Evolutionary conservation across 73 alveolate species (phyloP).

Genomic region (Tetrahymena malaccensis): DNA sequence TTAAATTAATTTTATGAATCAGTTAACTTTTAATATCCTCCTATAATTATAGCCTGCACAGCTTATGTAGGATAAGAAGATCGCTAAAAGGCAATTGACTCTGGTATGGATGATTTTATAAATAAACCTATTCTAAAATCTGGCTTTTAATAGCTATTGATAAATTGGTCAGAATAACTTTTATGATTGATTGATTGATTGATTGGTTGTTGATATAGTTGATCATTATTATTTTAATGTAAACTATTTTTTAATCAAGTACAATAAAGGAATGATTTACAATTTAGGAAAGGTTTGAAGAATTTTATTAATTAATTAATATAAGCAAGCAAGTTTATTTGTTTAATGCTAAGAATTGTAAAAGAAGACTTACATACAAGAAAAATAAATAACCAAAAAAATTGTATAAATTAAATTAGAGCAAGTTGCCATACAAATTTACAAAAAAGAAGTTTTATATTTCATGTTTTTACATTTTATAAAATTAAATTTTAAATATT

Average conservation of each 20-base stretch:
- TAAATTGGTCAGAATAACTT: background rate
- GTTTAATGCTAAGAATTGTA: background rate
- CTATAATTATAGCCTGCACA: slow-evolving; percentile 18
- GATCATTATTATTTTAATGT: no score
- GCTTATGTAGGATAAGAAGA: slow-evolving; percentile 27
- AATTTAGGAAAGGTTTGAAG: no score
- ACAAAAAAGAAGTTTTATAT: no score
- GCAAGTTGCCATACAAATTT: no score
- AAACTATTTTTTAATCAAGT: no score
- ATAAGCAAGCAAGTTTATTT: background rate
- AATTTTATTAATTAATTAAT: no score
- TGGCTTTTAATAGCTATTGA: background rate
- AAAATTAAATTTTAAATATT: no score
- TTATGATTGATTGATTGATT: background rate
- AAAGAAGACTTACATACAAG: background rate
- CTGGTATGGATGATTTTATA: slow-evolving; percentile 34
- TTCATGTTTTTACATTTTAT: no score
- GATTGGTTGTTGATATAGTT: no score
- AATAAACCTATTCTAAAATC: slow-evolving; percentile 28
- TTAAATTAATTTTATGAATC: background rate
- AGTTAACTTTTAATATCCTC: background rate
- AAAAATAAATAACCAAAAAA: background rate
- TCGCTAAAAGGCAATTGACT: background rate
- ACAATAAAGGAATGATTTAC: no score
- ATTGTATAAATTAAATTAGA: no score